Conservation (phyloP, 805 yeast species). For the Schwanniomyces sp. region DNA sequence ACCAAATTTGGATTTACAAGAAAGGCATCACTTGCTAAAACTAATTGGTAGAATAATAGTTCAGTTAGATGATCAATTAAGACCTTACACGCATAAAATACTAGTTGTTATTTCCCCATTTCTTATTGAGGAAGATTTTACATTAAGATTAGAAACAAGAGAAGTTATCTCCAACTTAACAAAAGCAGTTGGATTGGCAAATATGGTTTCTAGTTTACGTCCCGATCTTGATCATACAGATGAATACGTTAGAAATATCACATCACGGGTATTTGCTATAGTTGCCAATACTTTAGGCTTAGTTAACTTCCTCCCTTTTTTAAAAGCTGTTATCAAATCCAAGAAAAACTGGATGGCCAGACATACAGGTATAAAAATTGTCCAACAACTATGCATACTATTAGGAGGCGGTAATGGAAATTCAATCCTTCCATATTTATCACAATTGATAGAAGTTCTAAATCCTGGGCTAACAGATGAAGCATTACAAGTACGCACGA, state of each 20-base stretch:
- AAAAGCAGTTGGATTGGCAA: slow-evolving; percentile 79
- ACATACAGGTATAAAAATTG: slow-evolving; percentile 74
- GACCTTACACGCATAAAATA: slow-evolving; percentile 74
- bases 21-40: slow-evolving; percentile 79
- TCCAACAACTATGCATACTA: slow-evolving; percentile 72
- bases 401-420: slow-evolving; percentile 61
- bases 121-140: slow-evolving; percentile 73
- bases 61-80: slow-evolving; percentile 60
- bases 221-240: slow-evolving; percentile 83
- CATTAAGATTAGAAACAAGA: slow-evolving; percentile 74
- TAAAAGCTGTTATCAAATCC: slow-evolving; percentile 76
- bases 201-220: slow-evolving; percentile 74
- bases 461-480: slow-evolving; percentile 63
- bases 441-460: slow-evolving; percentile 63
- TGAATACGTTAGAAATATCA: slow-evolving; percentile 73
- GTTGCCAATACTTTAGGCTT: slow-evolving; percentile 80
- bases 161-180: slow-evolving; percentile 75
- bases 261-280: slow-evolving; percentile 80
- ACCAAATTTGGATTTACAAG: slow-evolving; percentile 71
- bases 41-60: slow-evolving; percentile 67
- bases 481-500: slow-evolving; percentile 61
- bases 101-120: slow-evolving; percentile 76
- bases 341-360: slow-evolving; percentile 79
- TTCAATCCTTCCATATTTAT: slow-evolving; percentile 66
- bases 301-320: slow-evolving; percentile 69